Conservation (phyloP, 1,284 basidiomycete genomes). For the Pyrrhoderma noxium region DNA sequence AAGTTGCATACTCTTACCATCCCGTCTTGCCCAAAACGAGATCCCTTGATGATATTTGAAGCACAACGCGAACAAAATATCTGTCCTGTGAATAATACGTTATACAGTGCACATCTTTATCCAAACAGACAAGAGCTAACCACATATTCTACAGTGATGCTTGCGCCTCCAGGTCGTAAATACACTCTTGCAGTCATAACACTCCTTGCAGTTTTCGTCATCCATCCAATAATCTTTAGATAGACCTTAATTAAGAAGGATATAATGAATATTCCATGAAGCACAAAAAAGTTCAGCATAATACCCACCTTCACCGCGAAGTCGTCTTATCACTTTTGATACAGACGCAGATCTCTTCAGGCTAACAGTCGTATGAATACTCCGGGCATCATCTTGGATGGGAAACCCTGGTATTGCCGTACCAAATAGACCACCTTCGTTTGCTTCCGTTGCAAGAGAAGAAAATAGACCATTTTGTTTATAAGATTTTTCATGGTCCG, state of each 20-base stretch:
- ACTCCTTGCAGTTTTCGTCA: constrained; percentile 93
- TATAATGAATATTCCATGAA: constrained; percentile 9
- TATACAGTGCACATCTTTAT: constrained; percentile 16
- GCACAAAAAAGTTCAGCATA: neutral
- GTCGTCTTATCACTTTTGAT: constrained; percentile 80
- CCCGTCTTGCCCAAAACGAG: constrained; percentile 89
- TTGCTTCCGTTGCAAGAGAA: constrained; percentile 44
- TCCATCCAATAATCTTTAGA: constrained; percentile 96
- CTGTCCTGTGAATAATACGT: constrained; percentile 47
- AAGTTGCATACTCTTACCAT: constrained; percentile 92
- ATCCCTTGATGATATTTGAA: constrained; percentile 94
- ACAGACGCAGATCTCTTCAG: constrained; percentile 72
- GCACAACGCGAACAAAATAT: constrained; percentile 93
- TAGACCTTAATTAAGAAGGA: constrained; percentile 43
- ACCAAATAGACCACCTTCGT: constrained; percentile 54
- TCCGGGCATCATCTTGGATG: constrained; percentile 74
- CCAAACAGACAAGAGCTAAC: constrained; percentile 29
- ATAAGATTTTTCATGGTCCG: constrained; percentile 53
- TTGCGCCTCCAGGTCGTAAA: constrained; percentile 92
- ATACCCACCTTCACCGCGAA: constrained; percentile 73
- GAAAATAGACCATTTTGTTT: constrained; percentile 43
- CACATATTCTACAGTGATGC: constrained; percentile 92
- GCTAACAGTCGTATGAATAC: constrained; percentile 65
- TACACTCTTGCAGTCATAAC: constrained; percentile 86
- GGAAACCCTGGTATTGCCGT: constrained; percentile 79